phyloP scores from a whole-genome alignment of 2,329 filamentous ascomycete species.

The Mycocentrospora acerina region DNA sequence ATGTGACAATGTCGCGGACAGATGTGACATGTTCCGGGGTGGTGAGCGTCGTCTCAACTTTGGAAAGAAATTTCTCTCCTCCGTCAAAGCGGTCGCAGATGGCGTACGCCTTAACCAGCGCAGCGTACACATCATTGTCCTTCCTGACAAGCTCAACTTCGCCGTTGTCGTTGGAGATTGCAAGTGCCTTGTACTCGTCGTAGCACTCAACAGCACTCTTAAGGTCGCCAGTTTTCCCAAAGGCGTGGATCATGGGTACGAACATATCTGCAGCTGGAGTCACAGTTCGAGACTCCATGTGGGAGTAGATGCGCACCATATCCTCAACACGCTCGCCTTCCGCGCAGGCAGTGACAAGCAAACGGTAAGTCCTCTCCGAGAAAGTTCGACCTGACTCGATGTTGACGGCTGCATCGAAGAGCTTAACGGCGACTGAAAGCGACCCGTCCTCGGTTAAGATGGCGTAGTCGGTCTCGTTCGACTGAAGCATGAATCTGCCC shows the following conservation, averaged over 20 bases:
- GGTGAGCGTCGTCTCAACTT: conserved; percentile 64
- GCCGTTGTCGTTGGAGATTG: conserved; percentile 80
- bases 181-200: conserved; percentile 87
- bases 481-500: conserved; percentile 84
- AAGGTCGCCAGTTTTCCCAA: conserved; percentile 77
- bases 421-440: conserved; percentile 77
- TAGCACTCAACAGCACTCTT: conserved; percentile 91
- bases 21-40: conserved; percentile 55
- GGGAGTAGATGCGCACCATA: conserved; percentile 87
- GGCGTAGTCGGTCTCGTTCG: conserved; percentile 81
- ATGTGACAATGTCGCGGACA: conserved; percentile 71
- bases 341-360: conserved; percentile 85
- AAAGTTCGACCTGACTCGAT: conserved; percentile 64
- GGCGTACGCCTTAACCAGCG: conserved; percentile 88
- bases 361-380: conserved; percentile 79
- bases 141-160: conserved; percentile 67
- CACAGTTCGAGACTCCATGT: conserved; percentile 80
- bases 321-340: conserved; percentile 77
- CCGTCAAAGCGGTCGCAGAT: conserved; percentile 77
- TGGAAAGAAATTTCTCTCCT: conserved; percentile 81
- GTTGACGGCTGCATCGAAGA: conserved; percentile 76
- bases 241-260: conserved; percentile 92
- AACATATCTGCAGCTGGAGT: conserved; percentile 80
- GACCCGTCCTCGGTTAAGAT: conserved; percentile 87
- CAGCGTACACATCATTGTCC: conserved; percentile 83